Evolutionary conservation across 1,284 basidiomycete species (phyloP).

Genomic region (Phlebopus sp.): DNA sequence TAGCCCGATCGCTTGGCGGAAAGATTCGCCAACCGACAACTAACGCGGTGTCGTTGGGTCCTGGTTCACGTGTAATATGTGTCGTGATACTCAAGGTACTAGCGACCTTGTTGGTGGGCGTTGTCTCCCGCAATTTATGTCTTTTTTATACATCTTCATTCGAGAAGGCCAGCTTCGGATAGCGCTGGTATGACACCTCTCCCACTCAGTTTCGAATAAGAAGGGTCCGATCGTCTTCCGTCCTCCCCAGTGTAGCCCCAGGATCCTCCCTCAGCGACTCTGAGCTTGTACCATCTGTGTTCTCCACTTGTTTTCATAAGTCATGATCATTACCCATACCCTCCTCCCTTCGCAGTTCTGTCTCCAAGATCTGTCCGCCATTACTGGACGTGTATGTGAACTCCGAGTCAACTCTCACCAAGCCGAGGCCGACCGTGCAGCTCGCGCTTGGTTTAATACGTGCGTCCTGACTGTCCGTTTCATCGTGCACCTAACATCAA

Average conservation of each 20-base stretch:
- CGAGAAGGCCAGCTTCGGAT: conserved; percentile 20
- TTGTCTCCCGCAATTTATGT: conserved; percentile 23
- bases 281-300: conserved; percentile 21
- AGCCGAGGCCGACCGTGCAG: conserved; percentile 30
- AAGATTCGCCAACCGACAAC: conserved; percentile 16
- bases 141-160: conserved; percentile 30
- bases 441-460: conserved; percentile 32
- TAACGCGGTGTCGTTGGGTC: conserved; percentile 29
- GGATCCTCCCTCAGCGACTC: conserved; percentile 22
- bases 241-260: conserved; percentile 8
- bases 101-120: conserved; percentile 28
- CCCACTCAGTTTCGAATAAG: conserved; percentile 28
- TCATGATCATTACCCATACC: conserved; percentile 26
- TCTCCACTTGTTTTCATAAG: conserved; percentile 8
- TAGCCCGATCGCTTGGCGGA: conserved; percentile 18
- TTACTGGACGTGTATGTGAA: conserved; percentile 37
- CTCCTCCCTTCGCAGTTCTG: conserved; percentile 33
- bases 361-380: conserved; percentile 31
- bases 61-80: conserved; percentile 29
- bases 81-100: conserved; percentile 30
- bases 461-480: conserved; percentile 3
- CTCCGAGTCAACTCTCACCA: conserved; percentile 30
- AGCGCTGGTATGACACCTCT: conserved; percentile 17
- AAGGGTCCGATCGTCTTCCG: conserved; percentile 17
- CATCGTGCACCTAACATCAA: neutral